Percentiles rank a stretch among this genome's conserved stretches.
phyloP scores from a whole-genome alignment of 805 yeast genomes.

The Kazachstania psychrophila region DNA sequence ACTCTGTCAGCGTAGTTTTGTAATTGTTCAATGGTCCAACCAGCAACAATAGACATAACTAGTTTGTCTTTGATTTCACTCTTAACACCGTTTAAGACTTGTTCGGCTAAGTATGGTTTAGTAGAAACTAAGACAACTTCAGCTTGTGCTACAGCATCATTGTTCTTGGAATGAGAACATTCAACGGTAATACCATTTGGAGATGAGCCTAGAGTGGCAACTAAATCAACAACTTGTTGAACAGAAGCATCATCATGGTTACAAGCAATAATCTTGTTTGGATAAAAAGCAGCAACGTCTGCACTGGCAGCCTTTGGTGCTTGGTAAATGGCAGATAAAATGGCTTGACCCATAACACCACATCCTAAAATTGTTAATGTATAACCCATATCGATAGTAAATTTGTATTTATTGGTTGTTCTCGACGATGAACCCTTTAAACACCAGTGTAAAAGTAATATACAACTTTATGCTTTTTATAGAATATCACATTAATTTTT shows the following conservation, averaged over 20 bases:
- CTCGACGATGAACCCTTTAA: no score
- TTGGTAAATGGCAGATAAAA: constrained; percentile 52
- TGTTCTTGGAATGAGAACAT: constrained; percentile 44
- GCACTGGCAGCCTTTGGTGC: constrained; percentile 21
- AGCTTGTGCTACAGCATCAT: constrained; percentile 50
- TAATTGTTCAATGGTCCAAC: constrained; percentile 75
- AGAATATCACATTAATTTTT: no score
- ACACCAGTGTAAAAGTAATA: no score
- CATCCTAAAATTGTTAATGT: constrained; percentile 79
- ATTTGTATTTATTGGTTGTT: constrained; percentile 1
- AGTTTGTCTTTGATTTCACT: constrained; percentile 43
- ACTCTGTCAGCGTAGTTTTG: constrained; percentile 42
- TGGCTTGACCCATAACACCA: constrained; percentile 95
- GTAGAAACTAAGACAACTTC: constrained; percentile 74
- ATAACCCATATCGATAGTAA: constrained; percentile 27
- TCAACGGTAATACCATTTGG: constrained; percentile 41
- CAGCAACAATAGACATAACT: constrained; percentile 81
- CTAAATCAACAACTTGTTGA: constrained; percentile 39
- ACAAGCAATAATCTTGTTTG: constrained; percentile 69
- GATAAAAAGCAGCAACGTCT: constrained; percentile 38
- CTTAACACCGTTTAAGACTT: constrained; percentile 45
- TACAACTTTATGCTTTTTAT: no score
- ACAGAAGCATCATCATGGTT: constrained; percentile 40
- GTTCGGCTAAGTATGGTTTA: constrained; percentile 73
- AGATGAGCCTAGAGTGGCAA: constrained; percentile 38